phyloP scores from a whole-genome alignment of 345 rosid species.

The Clarkia xantiana region DNA sequence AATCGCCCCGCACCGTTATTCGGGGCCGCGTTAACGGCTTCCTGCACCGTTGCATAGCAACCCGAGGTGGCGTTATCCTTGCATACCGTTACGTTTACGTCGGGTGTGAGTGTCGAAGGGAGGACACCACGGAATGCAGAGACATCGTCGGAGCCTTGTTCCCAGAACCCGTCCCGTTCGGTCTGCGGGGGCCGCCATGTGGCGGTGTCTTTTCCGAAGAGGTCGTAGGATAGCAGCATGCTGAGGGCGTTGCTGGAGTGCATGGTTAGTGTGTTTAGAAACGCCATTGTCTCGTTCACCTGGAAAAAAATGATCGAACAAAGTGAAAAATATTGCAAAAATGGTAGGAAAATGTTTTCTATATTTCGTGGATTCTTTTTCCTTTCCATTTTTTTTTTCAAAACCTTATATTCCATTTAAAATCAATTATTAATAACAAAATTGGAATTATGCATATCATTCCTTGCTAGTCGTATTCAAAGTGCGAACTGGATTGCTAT shows the following conservation, averaged over 20 bases:
- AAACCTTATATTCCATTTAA: too few relatives aligned
- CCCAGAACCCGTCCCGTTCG: slow-evolving; percentile 28
- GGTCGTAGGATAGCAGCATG: slow-evolving; percentile 25
- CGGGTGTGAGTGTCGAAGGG: slow-evolving; percentile 13
- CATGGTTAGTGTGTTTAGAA: slow-evolving; percentile 11
- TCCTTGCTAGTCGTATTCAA: too few relatives aligned
- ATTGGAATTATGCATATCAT: too few relatives aligned
- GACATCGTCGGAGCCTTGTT: not conserved
- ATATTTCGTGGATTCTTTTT: too few relatives aligned
- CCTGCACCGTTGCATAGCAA: slow-evolving; percentile 26
- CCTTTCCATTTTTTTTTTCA: too few relatives aligned
- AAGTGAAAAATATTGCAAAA: not conserved
- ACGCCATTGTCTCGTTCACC: slow-evolving; percentile 21
- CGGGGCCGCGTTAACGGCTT: slow-evolving; percentile 35
- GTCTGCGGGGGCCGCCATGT: slow-evolving; percentile 27
- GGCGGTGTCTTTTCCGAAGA: slow-evolving; percentile 11
- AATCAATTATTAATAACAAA: too few relatives aligned
- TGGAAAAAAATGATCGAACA: not conserved
- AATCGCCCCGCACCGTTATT: slow-evolving; percentile 12
- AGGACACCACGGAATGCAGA: slow-evolving; percentile 10
- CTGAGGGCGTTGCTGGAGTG: slow-evolving; percentile 29
- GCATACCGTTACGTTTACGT: slow-evolving; percentile 33
- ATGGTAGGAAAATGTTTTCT: not conserved
- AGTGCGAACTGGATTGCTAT: too few relatives aligned
- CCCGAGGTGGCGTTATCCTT: slow-evolving; percentile 11